Percentiles rank a stretch among this genome's conserved stretches.
Conservation (phyloP, 805 yeast genomes). For the Metschnikowia kofuensis region DNA sequence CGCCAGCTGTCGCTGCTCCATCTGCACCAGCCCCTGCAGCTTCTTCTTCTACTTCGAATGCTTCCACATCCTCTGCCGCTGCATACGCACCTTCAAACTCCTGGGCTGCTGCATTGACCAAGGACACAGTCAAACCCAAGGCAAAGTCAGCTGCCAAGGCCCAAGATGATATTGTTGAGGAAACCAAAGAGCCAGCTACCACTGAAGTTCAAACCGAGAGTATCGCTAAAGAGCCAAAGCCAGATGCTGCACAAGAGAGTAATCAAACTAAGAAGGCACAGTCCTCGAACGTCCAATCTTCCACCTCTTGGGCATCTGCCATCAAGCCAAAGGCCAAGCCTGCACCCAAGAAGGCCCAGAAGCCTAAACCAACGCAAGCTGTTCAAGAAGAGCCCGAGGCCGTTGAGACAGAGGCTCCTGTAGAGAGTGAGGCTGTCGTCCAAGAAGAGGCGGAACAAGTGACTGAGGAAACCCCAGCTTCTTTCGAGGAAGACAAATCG, state of each 20-base stretch:
- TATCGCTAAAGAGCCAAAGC: not conserved
- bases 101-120: conserved; percentile 44
- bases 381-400: conserved; percentile 38
- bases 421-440: conserved; percentile 10
- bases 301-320: conserved; percentile 65
- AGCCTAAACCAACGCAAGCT: conserved; percentile 26
- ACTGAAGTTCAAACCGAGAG: not conserved
- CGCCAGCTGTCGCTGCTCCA: conserved; percentile 16
- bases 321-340: conserved; percentile 51
- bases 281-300: conserved; percentile 11
- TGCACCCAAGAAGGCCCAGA: conserved; percentile 22
- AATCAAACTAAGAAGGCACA: conserved; percentile 5
- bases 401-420: conserved; percentile 37
- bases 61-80: conserved; percentile 13
- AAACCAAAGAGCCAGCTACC: conserved; percentile 2
- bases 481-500: conserved; percentile 37
- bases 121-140: conserved; percentile 35
- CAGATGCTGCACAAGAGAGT: conserved; percentile 1
- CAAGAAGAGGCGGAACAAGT: not conserved
- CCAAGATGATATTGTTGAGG: conserved; percentile 12
- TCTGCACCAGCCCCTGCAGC: conserved; percentile 18
- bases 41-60: conserved; percentile 12
- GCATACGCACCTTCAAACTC: conserved; percentile 24
- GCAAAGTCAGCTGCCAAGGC: conserved; percentile 19
- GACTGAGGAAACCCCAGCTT: not conserved